A percentile compares a stretch with the other conserved stretches of the same genome.
These are phyloP conservation scores for Vitis labrusca DNA, from an alignment of 164 flowering plant species.

Conservation along the genomic window DNA sequence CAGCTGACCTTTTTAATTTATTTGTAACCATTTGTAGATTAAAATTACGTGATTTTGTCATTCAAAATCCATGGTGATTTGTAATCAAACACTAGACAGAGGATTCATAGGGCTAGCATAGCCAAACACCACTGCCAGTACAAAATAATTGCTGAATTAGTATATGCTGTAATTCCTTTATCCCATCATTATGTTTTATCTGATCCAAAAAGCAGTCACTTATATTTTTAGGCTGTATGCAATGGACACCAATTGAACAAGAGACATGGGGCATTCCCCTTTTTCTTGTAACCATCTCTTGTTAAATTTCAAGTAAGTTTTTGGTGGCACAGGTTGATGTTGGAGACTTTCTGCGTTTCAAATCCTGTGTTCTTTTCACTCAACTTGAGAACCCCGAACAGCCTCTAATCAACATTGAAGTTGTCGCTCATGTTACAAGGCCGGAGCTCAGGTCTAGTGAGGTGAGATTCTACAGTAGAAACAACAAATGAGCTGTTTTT, in stretches of 20 bases:
- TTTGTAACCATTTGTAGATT: no score
- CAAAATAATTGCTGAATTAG: not conserved
- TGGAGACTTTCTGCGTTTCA: conserved; percentile 87
- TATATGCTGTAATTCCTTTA: conserved; percentile 1
- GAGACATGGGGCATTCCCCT: not conserved
- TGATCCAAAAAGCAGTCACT: not conserved
- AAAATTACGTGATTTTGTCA: not conserved
- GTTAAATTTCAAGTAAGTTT: not conserved
- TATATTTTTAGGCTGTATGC: not conserved
- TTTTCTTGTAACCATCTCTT: no score
- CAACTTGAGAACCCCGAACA: conserved; percentile 60
- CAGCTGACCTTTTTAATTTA: no score
- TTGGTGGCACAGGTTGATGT: conserved; percentile 80
- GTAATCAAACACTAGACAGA: not conserved
- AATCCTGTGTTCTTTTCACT: conserved; percentile 86
- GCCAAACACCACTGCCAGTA: not conserved
- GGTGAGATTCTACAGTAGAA: conserved; percentile 31
- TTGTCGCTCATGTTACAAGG: conserved; percentile 91
- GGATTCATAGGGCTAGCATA: not conserved
- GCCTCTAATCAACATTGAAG: conserved; percentile 87
- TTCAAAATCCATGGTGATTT: not conserved
- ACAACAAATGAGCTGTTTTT: not conserved
- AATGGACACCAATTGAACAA: not conserved
- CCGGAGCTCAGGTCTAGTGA: conserved; percentile 89
- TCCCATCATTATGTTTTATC: not conserved